Evolutionary conservation across 768 basidiomycete genomes (phyloP).

Genomic region (Tremella fuciformis): DNA sequence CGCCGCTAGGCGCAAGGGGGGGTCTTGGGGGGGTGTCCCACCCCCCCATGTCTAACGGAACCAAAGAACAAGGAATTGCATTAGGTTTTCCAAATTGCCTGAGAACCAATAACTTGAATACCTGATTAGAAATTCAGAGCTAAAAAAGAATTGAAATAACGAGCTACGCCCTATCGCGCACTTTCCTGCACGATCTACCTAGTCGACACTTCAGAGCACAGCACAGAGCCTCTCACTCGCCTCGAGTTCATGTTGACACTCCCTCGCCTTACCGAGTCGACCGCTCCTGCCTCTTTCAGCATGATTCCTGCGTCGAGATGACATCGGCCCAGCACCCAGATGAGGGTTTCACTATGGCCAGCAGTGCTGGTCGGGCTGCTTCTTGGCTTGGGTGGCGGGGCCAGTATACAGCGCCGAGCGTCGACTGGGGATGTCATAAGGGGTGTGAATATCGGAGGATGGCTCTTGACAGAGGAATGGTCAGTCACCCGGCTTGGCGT

Average conservation of each 20-base stretch:
- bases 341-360: constrained; percentile 26
- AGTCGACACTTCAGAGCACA: too few relatives aligned
- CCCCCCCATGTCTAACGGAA: too few relatives aligned
- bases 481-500: constrained; percentile 7
- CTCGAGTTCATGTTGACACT: not conserved
- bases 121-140: too few relatives aligned
- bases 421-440: constrained; percentile 63
- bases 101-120: too few relatives aligned
- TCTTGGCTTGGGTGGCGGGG: constrained; percentile 58
- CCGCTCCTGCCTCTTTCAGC: not conserved
- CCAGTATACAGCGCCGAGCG: constrained; percentile 58
- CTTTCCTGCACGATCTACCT: too few relatives aligned
- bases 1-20: too few relatives aligned
- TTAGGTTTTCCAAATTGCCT: too few relatives aligned
- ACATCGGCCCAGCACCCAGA: constrained; percentile 12
- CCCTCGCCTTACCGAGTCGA: not conserved
- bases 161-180: too few relatives aligned
- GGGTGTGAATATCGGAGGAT: constrained; percentile 50
- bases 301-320: constrained; percentile 1
- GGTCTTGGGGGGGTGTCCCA: too few relatives aligned
- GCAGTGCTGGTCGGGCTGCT: constrained; percentile 39
- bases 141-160: too few relatives aligned
- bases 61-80: too few relatives aligned
- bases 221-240: not conserved
- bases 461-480: constrained; percentile 40